Percentiles rank a stretch among this genome's conserved stretches.
phyloP scores from a whole-genome alignment of 108 stramenopile species.

The Pseudonitzschia pungens region DNA sequence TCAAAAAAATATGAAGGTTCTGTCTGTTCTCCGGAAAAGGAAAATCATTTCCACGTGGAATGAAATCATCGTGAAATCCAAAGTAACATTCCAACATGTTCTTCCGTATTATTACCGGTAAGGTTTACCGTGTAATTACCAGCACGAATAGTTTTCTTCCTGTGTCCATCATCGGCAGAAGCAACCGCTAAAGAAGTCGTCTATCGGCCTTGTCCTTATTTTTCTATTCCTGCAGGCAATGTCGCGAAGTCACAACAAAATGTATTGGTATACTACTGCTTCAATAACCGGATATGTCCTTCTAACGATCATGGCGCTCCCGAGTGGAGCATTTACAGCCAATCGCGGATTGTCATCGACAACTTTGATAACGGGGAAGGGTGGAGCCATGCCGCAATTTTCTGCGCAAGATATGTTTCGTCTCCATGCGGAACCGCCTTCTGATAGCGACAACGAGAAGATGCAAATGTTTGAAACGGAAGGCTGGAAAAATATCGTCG shows the following conservation, averaged over 20 bases:
- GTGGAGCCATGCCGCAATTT: not conserved
- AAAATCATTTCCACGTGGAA: not conserved
- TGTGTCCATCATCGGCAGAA: too few species aligned
- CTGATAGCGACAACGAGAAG: conserved; percentile 26
- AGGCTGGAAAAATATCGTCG: conserved; percentile 53
- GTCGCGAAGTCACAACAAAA: not conserved
- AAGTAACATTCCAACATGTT: not conserved
- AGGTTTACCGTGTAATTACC: too few species aligned
- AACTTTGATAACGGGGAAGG: not conserved
- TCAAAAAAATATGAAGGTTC: not conserved
- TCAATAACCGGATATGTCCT: not conserved
- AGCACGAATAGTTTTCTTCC: too few species aligned
- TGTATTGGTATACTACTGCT: not conserved
- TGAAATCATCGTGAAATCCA: not conserved
- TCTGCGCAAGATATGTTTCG: not conserved
- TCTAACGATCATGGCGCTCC: not conserved
- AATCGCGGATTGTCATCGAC: not conserved
- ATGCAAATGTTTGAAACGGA: conserved; percentile 42
- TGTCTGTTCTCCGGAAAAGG: not conserved
- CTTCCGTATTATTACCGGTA: not conserved
- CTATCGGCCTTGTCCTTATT: too few species aligned
- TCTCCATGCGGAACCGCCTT: not conserved
- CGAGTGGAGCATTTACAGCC: not conserved
- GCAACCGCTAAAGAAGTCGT: too few species aligned
- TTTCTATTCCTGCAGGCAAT: too few species aligned